Percentiles rank a stretch among this genome's conserved stretches.
These are phyloP conservation scores for Ulota crispa DNA, from an alignment of 225 moss, liverwort and hornwort genomes.

Conservation along the genomic window DNA sequence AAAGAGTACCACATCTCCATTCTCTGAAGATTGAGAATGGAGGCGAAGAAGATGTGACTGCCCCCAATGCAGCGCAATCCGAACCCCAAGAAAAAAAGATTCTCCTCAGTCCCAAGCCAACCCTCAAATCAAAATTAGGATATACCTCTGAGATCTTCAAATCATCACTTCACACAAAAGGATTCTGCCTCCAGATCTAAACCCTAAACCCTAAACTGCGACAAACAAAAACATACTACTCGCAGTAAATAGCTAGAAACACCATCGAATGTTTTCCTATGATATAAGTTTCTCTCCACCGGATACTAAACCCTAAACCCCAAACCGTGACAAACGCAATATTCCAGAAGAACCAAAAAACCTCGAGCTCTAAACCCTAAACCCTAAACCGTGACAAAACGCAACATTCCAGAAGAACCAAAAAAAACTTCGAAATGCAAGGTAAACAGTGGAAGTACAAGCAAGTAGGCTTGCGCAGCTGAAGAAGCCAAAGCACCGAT, in stretches of 20 bases:
- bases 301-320: too few relatives aligned
- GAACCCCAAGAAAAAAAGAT: background rate
- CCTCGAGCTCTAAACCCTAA: too few relatives aligned
- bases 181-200: background rate
- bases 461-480: background rate
- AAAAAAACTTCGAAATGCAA: too few relatives aligned
- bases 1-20: too few relatives aligned
- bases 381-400: background rate
- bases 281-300: constrained; percentile 7
- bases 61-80: background rate
- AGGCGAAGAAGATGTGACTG: too few relatives aligned
- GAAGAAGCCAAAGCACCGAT: background rate
- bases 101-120: background rate
- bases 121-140: background rate
- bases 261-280: constrained; percentile 1
- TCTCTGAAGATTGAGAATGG: too few relatives aligned
- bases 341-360: too few relatives aligned
- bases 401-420: constrained; percentile 32
- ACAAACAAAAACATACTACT: background rate
- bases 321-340: constrained; percentile 13
- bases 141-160: background rate
- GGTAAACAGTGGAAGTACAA: background rate
- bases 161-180: background rate
- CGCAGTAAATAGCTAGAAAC: background rate
- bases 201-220: background rate